Evolutionary conservation across 1,284 basidiomycete species (phyloP), one percentile per base, ranked within the genome.

Genomic region (Ustilago esculenta): DNA sequence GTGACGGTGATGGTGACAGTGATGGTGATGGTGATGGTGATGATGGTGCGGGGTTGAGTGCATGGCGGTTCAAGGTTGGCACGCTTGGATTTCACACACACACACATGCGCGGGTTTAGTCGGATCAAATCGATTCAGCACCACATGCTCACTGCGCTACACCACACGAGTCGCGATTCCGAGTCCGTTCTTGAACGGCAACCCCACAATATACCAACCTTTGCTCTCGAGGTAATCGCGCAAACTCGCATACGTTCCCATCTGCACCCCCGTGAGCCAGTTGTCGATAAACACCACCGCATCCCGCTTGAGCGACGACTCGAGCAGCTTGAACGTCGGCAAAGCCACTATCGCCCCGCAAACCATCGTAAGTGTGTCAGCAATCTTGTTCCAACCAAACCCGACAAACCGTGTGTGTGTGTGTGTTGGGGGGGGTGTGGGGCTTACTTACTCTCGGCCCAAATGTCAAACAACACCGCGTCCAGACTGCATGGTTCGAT

Each of bases 401-500:
- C n/a, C n/a, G n/a, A n/a, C n/a, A n/a, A n/a, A n/a, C n/a, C n/a
- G n/a, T n/a, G n/a, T n/a, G n/a, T n/a, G n/a, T n/a, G n/a, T n/a
- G n/a, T n/a, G n/a, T n/a, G n/a, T n/a, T n/a, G n/a, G n/a, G n/a
- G n/a, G n/a, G n/a, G n/a, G n/a, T n/a, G n/a, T n/a, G n/a, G n/a
- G n/a, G n/a, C n/a, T n/a, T 23, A 65, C 61, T 58, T 23, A 65
- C 61, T 35, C 17, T 66, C 63, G 2, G 63, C 63, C 63, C 63
- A 66, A 24, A 66, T 66, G n/a, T 66, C 63, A 12, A 66, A 66
- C 32, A 66, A 56, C 47, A 59, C 63, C n/a, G 56, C 63, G 30
- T 66, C 56, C 12, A 66, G 42, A n/a, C 55, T 54, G 35, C 52
- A 14, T 2, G 23, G 9, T 21, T 46, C 55, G 29, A 66, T 59